phyloP scores from a whole-genome alignment of 1,284 basidiomycete species.

The Coniophora puteana region DNA sequence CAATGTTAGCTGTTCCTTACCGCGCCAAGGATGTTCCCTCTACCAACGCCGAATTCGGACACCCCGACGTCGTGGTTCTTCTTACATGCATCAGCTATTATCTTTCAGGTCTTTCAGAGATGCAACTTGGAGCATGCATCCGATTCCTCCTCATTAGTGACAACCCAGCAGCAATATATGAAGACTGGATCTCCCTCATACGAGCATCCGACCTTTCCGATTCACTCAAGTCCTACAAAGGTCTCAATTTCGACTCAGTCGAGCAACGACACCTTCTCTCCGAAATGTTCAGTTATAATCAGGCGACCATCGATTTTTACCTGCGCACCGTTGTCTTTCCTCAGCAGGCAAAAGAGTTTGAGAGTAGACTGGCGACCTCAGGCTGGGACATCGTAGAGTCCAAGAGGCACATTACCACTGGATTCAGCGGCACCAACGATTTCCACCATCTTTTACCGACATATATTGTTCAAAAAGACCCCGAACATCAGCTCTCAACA shows the following conservation, averaged over 20 bases:
- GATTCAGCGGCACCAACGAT: conserved; percentile 59
- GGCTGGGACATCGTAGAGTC: conserved; percentile 49
- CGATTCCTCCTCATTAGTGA: conserved; percentile 38
- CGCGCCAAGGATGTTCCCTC: conserved; percentile 50
- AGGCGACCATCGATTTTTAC: conserved; percentile 45
- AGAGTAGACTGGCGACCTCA: conserved; percentile 41
- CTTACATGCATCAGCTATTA: conserved; percentile 53
- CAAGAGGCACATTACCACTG: conserved; percentile 37
- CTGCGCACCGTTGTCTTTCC: conserved; percentile 46
- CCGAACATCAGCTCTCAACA: conserved; percentile 37
- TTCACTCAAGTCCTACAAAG: conserved; percentile 26
- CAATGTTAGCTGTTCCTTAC: conserved; percentile 51
- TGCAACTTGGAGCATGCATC: conserved; percentile 38
- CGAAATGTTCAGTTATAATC: conserved; percentile 32
- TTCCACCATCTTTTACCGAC: conserved; percentile 44
- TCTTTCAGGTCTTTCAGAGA: conserved; percentile 40
- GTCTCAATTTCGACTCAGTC: conserved; percentile 41
- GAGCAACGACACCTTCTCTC: conserved; percentile 25
- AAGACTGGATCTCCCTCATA: conserved; percentile 29
- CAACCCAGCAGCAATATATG: conserved; percentile 41
- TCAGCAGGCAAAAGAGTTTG: conserved; percentile 45
- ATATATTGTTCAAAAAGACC: conserved; percentile 41
- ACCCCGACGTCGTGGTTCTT: conserved; percentile 46
- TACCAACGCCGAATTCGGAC: conserved; percentile 48
- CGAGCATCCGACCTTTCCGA: conserved; percentile 23